Evolutionary conservation across 2,329 filamentous ascomycete species (phyloP).

Genomic region (Didymella keratinophila): DNA sequence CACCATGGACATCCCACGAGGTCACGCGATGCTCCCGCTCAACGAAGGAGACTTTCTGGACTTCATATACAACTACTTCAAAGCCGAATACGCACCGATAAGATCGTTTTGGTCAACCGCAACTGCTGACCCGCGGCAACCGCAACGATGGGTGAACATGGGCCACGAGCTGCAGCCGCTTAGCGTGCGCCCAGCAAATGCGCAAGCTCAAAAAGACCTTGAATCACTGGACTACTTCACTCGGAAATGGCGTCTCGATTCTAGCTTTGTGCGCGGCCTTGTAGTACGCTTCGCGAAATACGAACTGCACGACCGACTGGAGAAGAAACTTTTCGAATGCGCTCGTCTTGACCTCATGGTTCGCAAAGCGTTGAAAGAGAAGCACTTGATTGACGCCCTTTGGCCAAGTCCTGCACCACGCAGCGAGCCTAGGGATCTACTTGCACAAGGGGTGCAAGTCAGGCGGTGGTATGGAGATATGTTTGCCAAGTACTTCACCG

Average conservation of each 20-base stretch:
- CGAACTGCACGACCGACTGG: slow-evolving; percentile 46
- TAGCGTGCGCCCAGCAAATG: slow-evolving; percentile 44
- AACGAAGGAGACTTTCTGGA: slow-evolving; percentile 46
- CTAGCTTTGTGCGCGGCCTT: slow-evolving; percentile 42
- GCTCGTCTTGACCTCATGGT: slow-evolving; percentile 48
- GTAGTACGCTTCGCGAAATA: slow-evolving; percentile 47
- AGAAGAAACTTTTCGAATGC: slow-evolving; percentile 48
- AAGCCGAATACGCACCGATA: slow-evolving; percentile 50
- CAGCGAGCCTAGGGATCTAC: slow-evolving; percentile 36
- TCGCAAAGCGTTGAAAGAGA: slow-evolving; percentile 49
- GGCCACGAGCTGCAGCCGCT: slow-evolving; percentile 45
- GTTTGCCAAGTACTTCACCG: slow-evolving; percentile 49
- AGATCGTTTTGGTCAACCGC: slow-evolving; percentile 48
- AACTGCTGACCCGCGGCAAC: slow-evolving; percentile 42
- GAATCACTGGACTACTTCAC: slow-evolving; percentile 46
- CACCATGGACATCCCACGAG: slow-evolving; percentile 45
- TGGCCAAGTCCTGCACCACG: slow-evolving; percentile 46
- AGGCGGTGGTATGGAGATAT: slow-evolving; percentile 50
- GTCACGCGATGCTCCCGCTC: slow-evolving; percentile 44
- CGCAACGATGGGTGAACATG: slow-evolving; percentile 44
- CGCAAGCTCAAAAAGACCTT: slow-evolving; percentile 49
- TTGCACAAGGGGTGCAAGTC: slow-evolving; percentile 46
- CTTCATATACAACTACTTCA: slow-evolving; percentile 50
- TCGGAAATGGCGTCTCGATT: slow-evolving; percentile 43
- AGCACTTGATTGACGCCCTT: slow-evolving; percentile 46